Base-by-base conservation (phyloP, 257 asterid genomes). In the Capsicum baccatum region DNA sequence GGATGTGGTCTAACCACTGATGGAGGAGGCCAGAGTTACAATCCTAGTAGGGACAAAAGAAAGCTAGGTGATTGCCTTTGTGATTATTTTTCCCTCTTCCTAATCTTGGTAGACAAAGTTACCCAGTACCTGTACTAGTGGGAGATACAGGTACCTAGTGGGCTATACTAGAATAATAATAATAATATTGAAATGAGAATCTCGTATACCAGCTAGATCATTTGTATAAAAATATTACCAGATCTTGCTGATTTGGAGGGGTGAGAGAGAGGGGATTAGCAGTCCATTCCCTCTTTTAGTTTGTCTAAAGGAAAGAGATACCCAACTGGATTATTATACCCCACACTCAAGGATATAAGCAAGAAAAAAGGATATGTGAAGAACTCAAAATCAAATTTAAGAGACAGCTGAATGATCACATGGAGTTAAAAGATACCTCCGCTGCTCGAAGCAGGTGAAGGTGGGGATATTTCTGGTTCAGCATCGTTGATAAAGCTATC, bases 401-500 rank as follows among this genome's bases (percentile, higher is more conserved):
- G 62, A 33, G 44, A 13, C 47, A 52, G 52, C 26, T 6, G 48
- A 76, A 33, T 54, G 64, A 52, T 17, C 17, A 10, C 35, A 76
- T 47, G 64, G 64, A 67, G 56, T 63, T 73, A 73, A 79, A 84
- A 83, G 71, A 81, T 89, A 93, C 97, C 94, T 85, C 88, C 76
- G 62, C 68, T 82, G 85, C 88, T 84, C 82, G 90, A 85, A 88
- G 84, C 86, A 82, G 91, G 94, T 80, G 93, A 86, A 71, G 84
- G 83, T 17, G 91, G 83, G 52, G 83, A 69, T 81, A 85, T 88
- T 66, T 82, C 86, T 37, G 87, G 87, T 48, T 87, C 88, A 66
- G 55, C 89, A 39, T 92, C 97, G 37, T 95, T 89, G 85, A 95
- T 95, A 86, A 95, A 95, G 85, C 97, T 94, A 69, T 89, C 96